Conservation (phyloP, 2,329 filamentous ascomycete species). For the Hymenoscyphus repandus region DNA sequence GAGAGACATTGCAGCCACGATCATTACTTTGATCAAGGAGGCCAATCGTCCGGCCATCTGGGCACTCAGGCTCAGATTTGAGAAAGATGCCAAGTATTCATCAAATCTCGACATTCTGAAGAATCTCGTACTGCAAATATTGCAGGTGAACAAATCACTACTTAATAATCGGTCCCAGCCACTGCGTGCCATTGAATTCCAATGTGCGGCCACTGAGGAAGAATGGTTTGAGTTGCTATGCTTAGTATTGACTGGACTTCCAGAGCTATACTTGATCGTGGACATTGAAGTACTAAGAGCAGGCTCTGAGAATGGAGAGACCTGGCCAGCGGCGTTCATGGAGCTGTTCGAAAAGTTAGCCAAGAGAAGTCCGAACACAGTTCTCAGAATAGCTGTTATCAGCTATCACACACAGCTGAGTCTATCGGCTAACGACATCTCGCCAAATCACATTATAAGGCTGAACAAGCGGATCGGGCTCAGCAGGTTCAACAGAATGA, state of each 20-base stretch:
- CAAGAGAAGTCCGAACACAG: no score
- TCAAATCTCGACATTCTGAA: constrained; percentile 8
- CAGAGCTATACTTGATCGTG: constrained; percentile 9
- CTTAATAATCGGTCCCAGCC: not conserved
- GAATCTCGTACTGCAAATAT: constrained; percentile 9
- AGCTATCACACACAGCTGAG: no score
- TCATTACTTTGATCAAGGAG: not conserved
- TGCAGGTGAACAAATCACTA: constrained; percentile 4
- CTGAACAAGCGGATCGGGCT: no score
- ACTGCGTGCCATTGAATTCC: constrained; percentile 3
- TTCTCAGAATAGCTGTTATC: no score
- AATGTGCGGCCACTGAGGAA: constrained; percentile 7
- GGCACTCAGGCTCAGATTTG: not conserved
- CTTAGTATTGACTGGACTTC: constrained; percentile 4
- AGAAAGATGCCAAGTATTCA: not conserved
- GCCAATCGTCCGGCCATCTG: constrained; percentile 2
- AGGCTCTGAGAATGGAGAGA: not conserved
- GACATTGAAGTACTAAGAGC: constrained; percentile 8
- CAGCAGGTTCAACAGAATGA: no score
- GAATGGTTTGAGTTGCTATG: constrained; percentile 11
- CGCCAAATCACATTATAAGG: no score
- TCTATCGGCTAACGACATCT: no score
- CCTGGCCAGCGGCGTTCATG: not conserved
- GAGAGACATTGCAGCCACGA: constrained; percentile 3
- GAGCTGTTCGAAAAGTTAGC: not conserved